Percentiles rank a stretch among this genome's conserved stretches.
phyloP scores from a whole-genome alignment of 208 protist species.

The Trypanosoma cruzi region DNA sequence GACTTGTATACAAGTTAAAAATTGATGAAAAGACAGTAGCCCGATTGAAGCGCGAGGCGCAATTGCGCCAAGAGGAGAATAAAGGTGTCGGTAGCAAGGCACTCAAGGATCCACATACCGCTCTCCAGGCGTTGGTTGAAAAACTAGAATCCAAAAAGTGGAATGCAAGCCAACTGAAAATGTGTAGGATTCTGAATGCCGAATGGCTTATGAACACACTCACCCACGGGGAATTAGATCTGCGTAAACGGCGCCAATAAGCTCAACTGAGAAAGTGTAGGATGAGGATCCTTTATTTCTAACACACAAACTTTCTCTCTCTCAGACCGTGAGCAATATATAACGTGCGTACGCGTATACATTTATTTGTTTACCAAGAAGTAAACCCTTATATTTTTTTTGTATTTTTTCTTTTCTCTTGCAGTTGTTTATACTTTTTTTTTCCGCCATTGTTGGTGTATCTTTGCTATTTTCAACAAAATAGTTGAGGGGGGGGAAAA shows the following conservation, averaged over 20 bases:
- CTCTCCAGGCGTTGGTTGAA: conserved; percentile 45
- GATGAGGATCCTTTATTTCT: neutral
- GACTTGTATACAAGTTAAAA: conserved; percentile 62
- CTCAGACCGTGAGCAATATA: neutral
- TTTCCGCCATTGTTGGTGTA: neutral
- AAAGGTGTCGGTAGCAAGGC: conserved; percentile 20
- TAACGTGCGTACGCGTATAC: neutral
- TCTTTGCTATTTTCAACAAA: neutral
- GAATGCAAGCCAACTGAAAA: conserved; percentile 40
- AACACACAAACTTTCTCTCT: no score
- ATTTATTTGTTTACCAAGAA: neutral
- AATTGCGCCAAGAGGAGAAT: conserved; percentile 28
- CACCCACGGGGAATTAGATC: conserved; percentile 54
- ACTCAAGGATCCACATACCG: conserved; percentile 31
- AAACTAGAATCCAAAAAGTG: conserved; percentile 41
- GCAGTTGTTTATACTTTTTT: no score
- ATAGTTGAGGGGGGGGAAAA: neutral
- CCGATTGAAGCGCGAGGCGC: conserved; percentile 52
- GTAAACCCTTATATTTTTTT: neutral
- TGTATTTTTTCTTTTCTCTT: conserved; percentile 14
- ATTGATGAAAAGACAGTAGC: conserved; percentile 55
- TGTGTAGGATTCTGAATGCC: conserved; percentile 43
- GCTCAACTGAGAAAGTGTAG: neutral
- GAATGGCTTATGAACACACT: conserved; percentile 70
- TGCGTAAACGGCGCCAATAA: conserved; percentile 20